Evolutionary conservation across 106 monocot species (phyloP).

Genomic region (Xerophyta viscosa): DNA sequence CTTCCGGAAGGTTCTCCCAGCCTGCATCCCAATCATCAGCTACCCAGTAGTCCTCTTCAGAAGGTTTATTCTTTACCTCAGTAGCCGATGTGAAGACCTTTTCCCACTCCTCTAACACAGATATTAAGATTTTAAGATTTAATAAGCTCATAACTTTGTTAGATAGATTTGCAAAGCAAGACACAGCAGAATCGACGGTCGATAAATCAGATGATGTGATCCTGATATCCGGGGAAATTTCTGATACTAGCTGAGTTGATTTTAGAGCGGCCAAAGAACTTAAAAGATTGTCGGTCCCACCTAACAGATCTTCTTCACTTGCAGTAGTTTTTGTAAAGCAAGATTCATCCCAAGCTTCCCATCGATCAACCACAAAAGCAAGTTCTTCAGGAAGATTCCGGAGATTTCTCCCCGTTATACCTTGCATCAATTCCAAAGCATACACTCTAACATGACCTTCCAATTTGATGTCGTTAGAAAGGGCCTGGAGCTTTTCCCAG

Average conservation of each 20-base stretch:
- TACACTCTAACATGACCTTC: slow-evolving; percentile 47
- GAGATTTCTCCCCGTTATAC: slow-evolving; percentile 50
- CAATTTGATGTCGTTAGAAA: slow-evolving; percentile 58
- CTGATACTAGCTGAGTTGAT: slow-evolving; percentile 47
- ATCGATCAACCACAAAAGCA: slow-evolving; percentile 44
- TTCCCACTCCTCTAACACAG: slow-evolving; percentile 81
- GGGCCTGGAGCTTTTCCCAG: slow-evolving; percentile 58
- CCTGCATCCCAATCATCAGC: slow-evolving; percentile 90
- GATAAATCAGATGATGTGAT: slow-evolving; percentile 51
- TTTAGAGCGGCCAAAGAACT: slow-evolving; percentile 63
- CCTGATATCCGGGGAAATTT: slow-evolving; percentile 36
- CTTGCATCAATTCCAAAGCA: slow-evolving; percentile 79
- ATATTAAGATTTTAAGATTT: slow-evolving; percentile 37
- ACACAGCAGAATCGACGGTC: slow-evolving; percentile 56
- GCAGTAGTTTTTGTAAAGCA: slow-evolving; percentile 11
- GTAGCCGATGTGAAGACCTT: slow-evolving; percentile 32
- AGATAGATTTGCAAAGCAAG: slow-evolving; percentile 59
- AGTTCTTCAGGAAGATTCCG: slow-evolving; percentile 39
- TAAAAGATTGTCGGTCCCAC: slow-evolving; percentile 32
- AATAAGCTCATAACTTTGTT: slow-evolving; percentile 30
- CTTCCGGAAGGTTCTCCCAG: slow-evolving; percentile 78
- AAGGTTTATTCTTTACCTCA: slow-evolving; percentile 8
- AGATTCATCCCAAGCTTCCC: slow-evolving; percentile 72
- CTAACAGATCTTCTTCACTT: slow-evolving; percentile 21
- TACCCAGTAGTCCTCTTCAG: slow-evolving; percentile 57